A percentile compares a stretch with the other conserved stretches of the same genome.
These are phyloP conservation scores for Colletotrichum godetiae DNA, from an alignment of 2,329 filamentous ascomycete species.

Conservation along the genomic window DNA sequence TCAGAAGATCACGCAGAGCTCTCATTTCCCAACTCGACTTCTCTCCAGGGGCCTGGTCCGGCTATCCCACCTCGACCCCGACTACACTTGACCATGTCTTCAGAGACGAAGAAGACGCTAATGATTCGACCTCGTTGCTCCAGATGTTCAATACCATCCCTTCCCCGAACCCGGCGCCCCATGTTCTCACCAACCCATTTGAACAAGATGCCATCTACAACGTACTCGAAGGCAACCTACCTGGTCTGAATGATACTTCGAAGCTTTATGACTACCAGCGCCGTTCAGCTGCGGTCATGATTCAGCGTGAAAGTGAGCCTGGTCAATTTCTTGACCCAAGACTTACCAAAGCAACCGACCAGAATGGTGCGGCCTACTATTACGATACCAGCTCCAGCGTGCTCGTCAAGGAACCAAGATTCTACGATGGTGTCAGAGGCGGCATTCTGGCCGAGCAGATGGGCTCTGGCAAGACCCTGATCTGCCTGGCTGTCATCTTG, in stretches of 20 bases:
- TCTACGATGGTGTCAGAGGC: conserved; percentile 80
- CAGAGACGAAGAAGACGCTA: conserved; percentile 47
- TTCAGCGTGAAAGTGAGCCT: conserved; percentile 80
- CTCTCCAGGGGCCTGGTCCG: conserved; percentile 66
- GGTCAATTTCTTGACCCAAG: conserved; percentile 78
- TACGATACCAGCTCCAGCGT: conserved; percentile 73
- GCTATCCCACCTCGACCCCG: conserved; percentile 38
- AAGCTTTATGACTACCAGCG: conserved; percentile 81
- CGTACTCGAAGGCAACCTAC: conserved; percentile 63
- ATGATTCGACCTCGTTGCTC: conserved; percentile 65
- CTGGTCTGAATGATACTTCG: conserved; percentile 67
- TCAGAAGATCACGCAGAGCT: conserved; percentile 57
- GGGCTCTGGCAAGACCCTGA: conserved; percentile 88
- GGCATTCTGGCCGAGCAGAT: conserved; percentile 86
- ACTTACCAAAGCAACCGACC: conserved; percentile 69
- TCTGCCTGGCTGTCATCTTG: conserved; percentile 81
- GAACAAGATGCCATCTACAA: conserved; percentile 64
- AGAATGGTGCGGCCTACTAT: conserved; percentile 73
- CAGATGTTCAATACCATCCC: conserved; percentile 80
- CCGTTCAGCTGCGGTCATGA: conserved; percentile 83
- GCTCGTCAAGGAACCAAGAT: conserved; percentile 73
- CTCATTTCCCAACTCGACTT: conserved; percentile 68
- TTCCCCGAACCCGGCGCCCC: conserved; percentile 71
- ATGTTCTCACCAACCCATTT: conserved; percentile 60
- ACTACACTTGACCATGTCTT: conserved; percentile 20